phyloP scores from a whole-genome alignment of 257 asterid genomes.

The Jaltomata sinuosa region DNA sequence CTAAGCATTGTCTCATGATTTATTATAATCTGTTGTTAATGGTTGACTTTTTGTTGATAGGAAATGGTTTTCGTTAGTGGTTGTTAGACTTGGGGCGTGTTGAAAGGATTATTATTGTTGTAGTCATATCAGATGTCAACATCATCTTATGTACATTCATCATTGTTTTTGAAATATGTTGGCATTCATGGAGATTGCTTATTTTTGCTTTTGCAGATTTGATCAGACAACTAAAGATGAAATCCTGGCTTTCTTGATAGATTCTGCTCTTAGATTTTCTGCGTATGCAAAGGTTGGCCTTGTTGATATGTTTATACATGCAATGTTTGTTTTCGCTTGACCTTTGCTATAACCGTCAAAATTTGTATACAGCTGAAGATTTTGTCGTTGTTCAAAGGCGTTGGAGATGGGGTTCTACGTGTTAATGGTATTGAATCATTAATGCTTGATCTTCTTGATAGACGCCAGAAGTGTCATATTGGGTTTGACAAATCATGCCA shows the following conservation, averaged over 20 bases:
- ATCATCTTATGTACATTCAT: not conserved
- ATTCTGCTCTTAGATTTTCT: conserved; percentile 48
- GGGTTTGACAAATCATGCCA: conserved; percentile 19
- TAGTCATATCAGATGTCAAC: not conserved
- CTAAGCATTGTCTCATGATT: not conserved
- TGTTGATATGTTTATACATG: conserved; percentile 1
- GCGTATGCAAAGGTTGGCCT: conserved; percentile 65
- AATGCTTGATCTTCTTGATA: conserved; percentile 49
- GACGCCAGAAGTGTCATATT: conserved; percentile 32
- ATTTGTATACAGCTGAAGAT: conserved; percentile 52
- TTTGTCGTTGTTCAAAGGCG: conserved; percentile 55
- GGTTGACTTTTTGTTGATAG: not conserved
- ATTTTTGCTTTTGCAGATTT: conserved; percentile 42
- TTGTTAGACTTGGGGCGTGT: not conserved
- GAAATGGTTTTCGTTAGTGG: not conserved
- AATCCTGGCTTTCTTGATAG: conserved; percentile 45
- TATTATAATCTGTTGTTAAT: not conserved
- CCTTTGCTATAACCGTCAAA: not conserved
- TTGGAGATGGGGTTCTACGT: conserved; percentile 49
- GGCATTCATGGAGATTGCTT: not conserved
- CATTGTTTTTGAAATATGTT: not conserved
- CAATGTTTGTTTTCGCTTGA: not conserved
- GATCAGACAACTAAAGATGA: conserved; percentile 49
- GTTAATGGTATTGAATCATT: conserved; percentile 41
- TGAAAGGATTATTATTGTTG: not conserved